Conservation (phyloP, 73 alveolate species). For the Effrenium voratum region DNA sequence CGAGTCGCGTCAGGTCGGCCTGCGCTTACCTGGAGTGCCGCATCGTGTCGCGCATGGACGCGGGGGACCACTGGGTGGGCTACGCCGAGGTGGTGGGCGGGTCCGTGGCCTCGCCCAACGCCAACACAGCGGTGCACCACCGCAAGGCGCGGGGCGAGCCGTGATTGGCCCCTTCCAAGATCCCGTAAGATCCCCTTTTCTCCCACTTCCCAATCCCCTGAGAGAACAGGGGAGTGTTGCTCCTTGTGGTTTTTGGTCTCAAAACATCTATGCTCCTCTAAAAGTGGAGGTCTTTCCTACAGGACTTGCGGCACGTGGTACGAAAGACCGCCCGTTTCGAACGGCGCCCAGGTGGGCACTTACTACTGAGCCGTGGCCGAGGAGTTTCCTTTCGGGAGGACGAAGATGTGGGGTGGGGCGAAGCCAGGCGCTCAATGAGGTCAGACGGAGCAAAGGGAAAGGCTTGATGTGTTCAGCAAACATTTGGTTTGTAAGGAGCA, state of each 20-base stretch:
- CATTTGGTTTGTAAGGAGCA: neutral
- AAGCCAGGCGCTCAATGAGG: neutral
- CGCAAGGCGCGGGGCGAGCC: too few relatives aligned
- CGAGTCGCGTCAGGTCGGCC: constrained; percentile 85
- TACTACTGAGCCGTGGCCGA: constrained; percentile 28
- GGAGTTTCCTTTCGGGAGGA: neutral
- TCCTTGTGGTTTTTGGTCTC: too few relatives aligned
- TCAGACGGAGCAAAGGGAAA: neutral
- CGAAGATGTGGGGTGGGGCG: neutral
- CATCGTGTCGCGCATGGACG: constrained; percentile 92
- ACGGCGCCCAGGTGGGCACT: too few relatives aligned
- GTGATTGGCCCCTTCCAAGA: too few relatives aligned
- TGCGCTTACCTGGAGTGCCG: constrained; percentile 92
- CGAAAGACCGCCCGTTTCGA: too few relatives aligned
- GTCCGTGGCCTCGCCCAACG: constrained; percentile 36
- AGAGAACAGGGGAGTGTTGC: too few relatives aligned
- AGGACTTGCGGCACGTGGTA: too few relatives aligned
- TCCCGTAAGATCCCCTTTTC: too few relatives aligned
- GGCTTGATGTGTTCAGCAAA: neutral
- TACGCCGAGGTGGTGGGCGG: constrained; percentile 93
- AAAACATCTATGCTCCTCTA: too few relatives aligned
- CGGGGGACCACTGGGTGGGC: constrained; percentile 82
- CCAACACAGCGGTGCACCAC: constrained; percentile 75
- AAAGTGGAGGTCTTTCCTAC: too few relatives aligned
- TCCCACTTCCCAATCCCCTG: too few relatives aligned